A percentile compares a stretch with the other conserved stretches of the same genome.
phyloP scores from a whole-genome alignment of 306 rosid species.

The Elaeagnus macrophylla region DNA sequence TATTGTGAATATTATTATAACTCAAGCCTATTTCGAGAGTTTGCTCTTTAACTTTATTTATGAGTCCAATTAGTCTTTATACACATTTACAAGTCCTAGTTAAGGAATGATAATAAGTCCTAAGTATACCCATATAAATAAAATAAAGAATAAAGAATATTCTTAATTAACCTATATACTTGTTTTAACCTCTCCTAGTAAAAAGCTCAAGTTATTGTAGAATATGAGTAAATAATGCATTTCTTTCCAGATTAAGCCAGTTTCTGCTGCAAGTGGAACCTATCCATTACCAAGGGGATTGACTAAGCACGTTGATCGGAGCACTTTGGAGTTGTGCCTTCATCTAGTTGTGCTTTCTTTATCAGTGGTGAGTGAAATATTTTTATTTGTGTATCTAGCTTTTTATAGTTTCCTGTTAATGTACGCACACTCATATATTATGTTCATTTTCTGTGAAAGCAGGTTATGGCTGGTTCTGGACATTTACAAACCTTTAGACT shows the following conservation, averaged over 20 bases:
- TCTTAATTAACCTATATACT: neutral
- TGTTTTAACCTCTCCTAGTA: conserved; percentile 11
- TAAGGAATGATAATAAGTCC: no score
- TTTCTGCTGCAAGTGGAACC: conserved; percentile 49
- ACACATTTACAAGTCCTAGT: no score
- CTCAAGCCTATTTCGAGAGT: no score
- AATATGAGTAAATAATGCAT: conserved; percentile 3
- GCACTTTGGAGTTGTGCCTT: conserved; percentile 85
- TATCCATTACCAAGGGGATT: conserved; percentile 62
- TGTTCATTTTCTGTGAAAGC: conserved; percentile 27
- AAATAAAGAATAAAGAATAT: no score
- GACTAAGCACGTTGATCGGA: conserved; percentile 76
- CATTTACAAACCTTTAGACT: conserved; percentile 79
- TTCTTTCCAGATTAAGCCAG: conserved; percentile 66
- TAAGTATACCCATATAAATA: no score
- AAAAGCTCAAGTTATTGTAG: no score
- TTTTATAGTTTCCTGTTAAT: conserved; percentile 1
- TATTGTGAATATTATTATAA: no score
- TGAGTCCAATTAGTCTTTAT: no score
- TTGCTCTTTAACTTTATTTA: no score
- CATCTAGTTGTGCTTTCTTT: conserved; percentile 86
- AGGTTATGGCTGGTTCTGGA: conserved; percentile 99
- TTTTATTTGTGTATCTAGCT: conserved; percentile 5
- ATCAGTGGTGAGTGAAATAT: conserved; percentile 56
- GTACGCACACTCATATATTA: conserved; percentile 11